Evolutionary conservation across 139 green algal genomes (phyloP).

Genomic region (Marvania coccoides): DNA sequence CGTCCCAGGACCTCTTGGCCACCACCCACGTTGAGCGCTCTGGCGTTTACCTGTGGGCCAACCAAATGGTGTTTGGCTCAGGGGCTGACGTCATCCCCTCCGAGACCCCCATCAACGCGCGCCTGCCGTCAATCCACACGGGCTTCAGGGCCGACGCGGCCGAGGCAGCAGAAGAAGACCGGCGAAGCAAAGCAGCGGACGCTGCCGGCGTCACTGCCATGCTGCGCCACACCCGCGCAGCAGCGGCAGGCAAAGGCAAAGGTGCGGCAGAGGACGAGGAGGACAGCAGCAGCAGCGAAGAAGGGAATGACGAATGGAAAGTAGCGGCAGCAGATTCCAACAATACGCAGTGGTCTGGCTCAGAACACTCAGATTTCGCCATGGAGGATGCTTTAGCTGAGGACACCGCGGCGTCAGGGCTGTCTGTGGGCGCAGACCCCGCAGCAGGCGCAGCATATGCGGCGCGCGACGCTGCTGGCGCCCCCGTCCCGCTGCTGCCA

Average conservation of each 20-base stretch:
- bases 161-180: no score
- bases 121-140: slow-evolving; percentile 27
- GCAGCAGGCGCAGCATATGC: slow-evolving; percentile 4
- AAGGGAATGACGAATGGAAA: no score
- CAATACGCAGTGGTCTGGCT: no score
- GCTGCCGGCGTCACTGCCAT: neutral
- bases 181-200: no score
- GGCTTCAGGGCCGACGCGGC: no score
- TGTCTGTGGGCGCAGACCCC: neutral
- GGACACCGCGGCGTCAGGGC: neutral
- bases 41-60: slow-evolving; percentile 96
- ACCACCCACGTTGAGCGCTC: slow-evolving; percentile 75
- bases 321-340: no score
- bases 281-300: no score
- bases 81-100: slow-evolving; percentile 24
- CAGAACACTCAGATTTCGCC: no score
- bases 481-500: slow-evolving; percentile 53
- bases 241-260: neutral
- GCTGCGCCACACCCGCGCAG: neutral
- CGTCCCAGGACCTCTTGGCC: slow-evolving; percentile 82
- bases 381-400: neutral
- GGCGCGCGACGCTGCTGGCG: slow-evolving; percentile 28
- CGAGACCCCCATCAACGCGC: slow-evolving; percentile 29
- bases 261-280: neutral
- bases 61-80: slow-evolving; percentile 66